phyloP scores from a whole-genome alignment of 805 yeast genomes.

The Candida verbasci region DNA sequence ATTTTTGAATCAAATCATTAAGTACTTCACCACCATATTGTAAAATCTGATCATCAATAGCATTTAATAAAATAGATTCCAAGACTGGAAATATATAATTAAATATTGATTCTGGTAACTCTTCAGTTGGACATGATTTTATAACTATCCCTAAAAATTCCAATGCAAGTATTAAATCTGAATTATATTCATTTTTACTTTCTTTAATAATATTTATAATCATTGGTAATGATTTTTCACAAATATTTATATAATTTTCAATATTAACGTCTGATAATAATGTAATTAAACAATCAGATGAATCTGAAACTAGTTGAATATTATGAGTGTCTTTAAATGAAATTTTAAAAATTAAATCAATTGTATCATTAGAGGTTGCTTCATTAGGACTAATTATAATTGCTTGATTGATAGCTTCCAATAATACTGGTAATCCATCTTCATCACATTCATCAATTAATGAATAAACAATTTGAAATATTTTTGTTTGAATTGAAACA shows the following conservation, averaged over 20 bases:
- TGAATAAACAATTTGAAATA: slow-evolving; percentile 36
- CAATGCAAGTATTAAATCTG: slow-evolving; percentile 55
- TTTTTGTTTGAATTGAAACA: slow-evolving; percentile 24
- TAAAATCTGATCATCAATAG: slow-evolving; percentile 72
- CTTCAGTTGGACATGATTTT: slow-evolving; percentile 19
- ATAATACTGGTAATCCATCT: slow-evolving; percentile 69
- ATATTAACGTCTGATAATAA: slow-evolving; percentile 47
- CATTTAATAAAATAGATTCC: slow-evolving; percentile 33
- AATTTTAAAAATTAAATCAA: slow-evolving; percentile 56
- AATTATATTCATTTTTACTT: slow-evolving; percentile 44
- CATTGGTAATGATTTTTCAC: slow-evolving; percentile 51
- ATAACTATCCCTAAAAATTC: slow-evolving; percentile 54
- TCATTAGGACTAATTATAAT: slow-evolving; percentile 33
- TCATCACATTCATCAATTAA: slow-evolving; percentile 65
- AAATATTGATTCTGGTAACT: slow-evolving; percentile 39
- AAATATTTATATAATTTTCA: slow-evolving; percentile 41
- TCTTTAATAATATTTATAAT: slow-evolving; percentile 31
- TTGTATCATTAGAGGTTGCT: slow-evolving; percentile 32
- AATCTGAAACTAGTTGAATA: slow-evolving; percentile 60
- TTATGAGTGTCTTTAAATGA: slow-evolving; percentile 75
- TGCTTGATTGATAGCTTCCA: slow-evolving; percentile 63
- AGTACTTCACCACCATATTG: slow-evolving; percentile 77
- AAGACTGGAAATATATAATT: slow-evolving; percentile 40
- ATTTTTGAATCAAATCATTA: slow-evolving; percentile 49
- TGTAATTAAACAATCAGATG: slow-evolving; percentile 63